Base-by-base conservation (phyloP, 345 rosid species). In the Angophora floribunda region DNA sequence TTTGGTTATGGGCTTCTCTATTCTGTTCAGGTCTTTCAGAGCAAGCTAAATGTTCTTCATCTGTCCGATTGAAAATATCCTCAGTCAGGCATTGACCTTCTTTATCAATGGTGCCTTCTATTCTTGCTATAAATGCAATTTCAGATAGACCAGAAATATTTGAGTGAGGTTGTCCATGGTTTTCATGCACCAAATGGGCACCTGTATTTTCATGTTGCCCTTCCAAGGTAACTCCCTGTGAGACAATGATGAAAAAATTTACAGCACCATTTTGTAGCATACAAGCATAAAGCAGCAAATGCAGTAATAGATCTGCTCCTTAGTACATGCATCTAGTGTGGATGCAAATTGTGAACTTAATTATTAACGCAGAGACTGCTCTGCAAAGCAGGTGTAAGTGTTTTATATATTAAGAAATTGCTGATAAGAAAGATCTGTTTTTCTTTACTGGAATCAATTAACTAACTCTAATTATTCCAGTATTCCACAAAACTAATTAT, bases 91-190 rank as follows among this genome's bases (percentile, higher is more conserved):
- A 88, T 80, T 86, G 70, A 82, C 75, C 87, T 86, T 90, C 91
- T 87, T 91, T 90, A 86, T 91, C 92, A 86, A 63, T 90, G 53
- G 51, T 45, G 89, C 79, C 49, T 88, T 75, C 84, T 12, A 63
- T 86, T 26, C 51, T 85, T 86, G 88, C 70, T 87, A 87, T 92
- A 89, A 87, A 90, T 87, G 65, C 89, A 86, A 88, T 16, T 44
- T 87, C 88, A 82, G 91, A 87, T 61, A 91, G 85, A 90, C 88
- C 92, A 67, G 85, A 86, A 51, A 67, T 92, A 89, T 87, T 93
- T 89, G 91, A 75, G 49, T 21, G 49, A 75, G 84, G 13, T 21
- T 36, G 49, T 19, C 84, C 84, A 19, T 41, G 49, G 49, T 36
- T 75, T 75, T 75, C 82, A 41, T 12, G 49, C 49, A 75, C 4